Evolutionary conservation across 2,329 filamentous ascomycete genomes (phyloP).

Genomic region (Curvularia verruculosa): DNA sequence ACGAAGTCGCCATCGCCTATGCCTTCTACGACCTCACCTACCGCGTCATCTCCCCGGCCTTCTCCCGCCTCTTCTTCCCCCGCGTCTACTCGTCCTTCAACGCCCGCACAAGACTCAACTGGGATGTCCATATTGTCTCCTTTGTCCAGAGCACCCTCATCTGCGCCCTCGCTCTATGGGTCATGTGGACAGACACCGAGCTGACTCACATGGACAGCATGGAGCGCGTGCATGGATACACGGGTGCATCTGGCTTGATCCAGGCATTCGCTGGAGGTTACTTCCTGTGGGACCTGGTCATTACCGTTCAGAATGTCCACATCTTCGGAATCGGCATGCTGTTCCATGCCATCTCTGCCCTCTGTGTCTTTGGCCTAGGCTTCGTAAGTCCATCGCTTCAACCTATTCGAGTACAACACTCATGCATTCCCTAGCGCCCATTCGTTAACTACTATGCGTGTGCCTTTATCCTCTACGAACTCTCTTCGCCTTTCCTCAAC

Average conservation of each 20-base stretch:
- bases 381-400: slow-evolving; percentile 65
- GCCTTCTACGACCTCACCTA: slow-evolving; percentile 72
- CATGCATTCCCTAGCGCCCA: slow-evolving; percentile 63
- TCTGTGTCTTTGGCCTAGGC: slow-evolving; percentile 76
- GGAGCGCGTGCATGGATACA: slow-evolving; percentile 79
- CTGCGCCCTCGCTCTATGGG: slow-evolving; percentile 74
- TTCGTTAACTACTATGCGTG: slow-evolving; percentile 84
- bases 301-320: slow-evolving; percentile 70
- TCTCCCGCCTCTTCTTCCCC: slow-evolving; percentile 69
- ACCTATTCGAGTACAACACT: neutral
- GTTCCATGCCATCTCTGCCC: slow-evolving; percentile 75
- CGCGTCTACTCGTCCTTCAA: slow-evolving; percentile 67
- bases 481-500: slow-evolving; percentile 84
- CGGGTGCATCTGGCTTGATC: slow-evolving; percentile 71
- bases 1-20: slow-evolving; percentile 73
- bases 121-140: slow-evolving; percentile 87
- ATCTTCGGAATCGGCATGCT: slow-evolving; percentile 79
- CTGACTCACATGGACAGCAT: slow-evolving; percentile 69
- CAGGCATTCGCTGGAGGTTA: slow-evolving; percentile 80
- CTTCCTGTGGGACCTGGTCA: slow-evolving; percentile 80
- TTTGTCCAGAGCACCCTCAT: slow-evolving; percentile 77
- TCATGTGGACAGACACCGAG: slow-evolving; percentile 71
- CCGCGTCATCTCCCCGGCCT: slow-evolving; percentile 67
- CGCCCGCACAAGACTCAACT: slow-evolving; percentile 72
- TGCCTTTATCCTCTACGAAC: slow-evolving; percentile 85